Evolutionary conservation across 768 basidiomycete genomes (phyloP).

Genomic region (Infundibulicybe gibba): DNA sequence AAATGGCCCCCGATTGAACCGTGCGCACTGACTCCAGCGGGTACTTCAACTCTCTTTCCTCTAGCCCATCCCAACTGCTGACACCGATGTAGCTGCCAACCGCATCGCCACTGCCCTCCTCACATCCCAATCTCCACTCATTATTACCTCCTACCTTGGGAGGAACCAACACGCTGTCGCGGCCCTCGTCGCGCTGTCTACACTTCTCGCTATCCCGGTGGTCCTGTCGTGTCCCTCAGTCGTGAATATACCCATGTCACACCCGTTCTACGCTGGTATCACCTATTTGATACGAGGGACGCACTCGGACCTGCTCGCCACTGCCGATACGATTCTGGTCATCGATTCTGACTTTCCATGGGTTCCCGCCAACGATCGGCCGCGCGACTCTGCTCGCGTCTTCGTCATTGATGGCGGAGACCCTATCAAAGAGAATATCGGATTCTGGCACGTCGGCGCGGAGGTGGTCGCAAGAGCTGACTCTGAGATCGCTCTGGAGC

Average conservation of each 20-base stretch:
- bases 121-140: conserved; percentile 49
- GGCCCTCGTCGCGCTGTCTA: conserved; percentile 44
- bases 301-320: conserved; percentile 42
- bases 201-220: conserved; percentile 50
- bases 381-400: conserved; percentile 39
- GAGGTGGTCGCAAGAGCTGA: conserved; percentile 60
- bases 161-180: conserved; percentile 45
- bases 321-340: conserved; percentile 61
- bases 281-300: conserved; percentile 43
- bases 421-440: conserved; percentile 48
- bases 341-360: conserved; percentile 68
- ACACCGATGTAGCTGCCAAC: conserved; percentile 19
- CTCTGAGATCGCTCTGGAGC: conserved; percentile 43
- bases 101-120: conserved; percentile 47
- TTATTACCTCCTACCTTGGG: conserved; percentile 63
- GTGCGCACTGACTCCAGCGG: conserved; percentile 37
- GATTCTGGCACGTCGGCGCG: conserved; percentile 51
- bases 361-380: conserved; percentile 48
- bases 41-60: conserved; percentile 12
- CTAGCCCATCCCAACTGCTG: background rate
- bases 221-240: conserved; percentile 45
- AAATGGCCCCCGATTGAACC: conserved; percentile 54
- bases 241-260: conserved; percentile 53
- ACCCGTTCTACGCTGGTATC: conserved; percentile 49
- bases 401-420: conserved; percentile 64